Percentiles rank a stretch among this genome's conserved stretches.
phyloP scores from a whole-genome alignment of 805 yeast genomes.

The Kluyveromyces lactis region DNA sequence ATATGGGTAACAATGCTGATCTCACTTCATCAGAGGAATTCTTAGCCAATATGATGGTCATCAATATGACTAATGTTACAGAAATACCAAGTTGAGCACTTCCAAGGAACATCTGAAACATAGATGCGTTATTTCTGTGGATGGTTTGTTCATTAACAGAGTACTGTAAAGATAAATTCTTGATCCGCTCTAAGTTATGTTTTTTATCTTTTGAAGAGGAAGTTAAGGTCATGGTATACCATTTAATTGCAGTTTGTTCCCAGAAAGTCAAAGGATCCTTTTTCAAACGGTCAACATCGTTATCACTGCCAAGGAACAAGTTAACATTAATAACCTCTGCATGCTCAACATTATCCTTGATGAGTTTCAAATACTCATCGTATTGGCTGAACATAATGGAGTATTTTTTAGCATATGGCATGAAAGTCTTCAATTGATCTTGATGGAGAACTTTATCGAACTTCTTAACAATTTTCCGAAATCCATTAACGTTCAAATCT shows the following conservation, averaged over 20 bases:
- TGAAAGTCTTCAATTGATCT: conserved; percentile 18
- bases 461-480: conserved; percentile 82
- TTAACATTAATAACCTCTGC: conserved; percentile 10
- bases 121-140: conserved; percentile 27
- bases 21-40: conserved; percentile 35
- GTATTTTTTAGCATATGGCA: conserved; percentile 20
- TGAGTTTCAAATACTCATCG: conserved; percentile 14
- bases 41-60: conserved; percentile 39
- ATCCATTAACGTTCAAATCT: conserved; percentile 75
- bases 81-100: conserved; percentile 69
- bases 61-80: conserved; percentile 56
- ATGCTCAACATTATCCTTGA: conserved; percentile 11
- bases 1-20: conserved; percentile 62
- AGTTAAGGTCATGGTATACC: conserved; percentile 31
- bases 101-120: conserved; percentile 42
- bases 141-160: conserved; percentile 27
- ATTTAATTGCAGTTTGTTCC: conserved; percentile 29
- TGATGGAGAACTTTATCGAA: conserved; percentile 55
- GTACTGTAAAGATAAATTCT: conserved; percentile 23
- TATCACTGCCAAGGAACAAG: conserved; percentile 2
- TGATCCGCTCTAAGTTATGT: conserved; percentile 19
- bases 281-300: conserved; percentile 11
- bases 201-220: conserved; percentile 21
- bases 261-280: conserved; percentile 24
- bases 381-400: conserved; percentile 22